phyloP scores from a whole-genome alignment of 768 basidiomycete species.

The Hirschioporus abietinus region DNA sequence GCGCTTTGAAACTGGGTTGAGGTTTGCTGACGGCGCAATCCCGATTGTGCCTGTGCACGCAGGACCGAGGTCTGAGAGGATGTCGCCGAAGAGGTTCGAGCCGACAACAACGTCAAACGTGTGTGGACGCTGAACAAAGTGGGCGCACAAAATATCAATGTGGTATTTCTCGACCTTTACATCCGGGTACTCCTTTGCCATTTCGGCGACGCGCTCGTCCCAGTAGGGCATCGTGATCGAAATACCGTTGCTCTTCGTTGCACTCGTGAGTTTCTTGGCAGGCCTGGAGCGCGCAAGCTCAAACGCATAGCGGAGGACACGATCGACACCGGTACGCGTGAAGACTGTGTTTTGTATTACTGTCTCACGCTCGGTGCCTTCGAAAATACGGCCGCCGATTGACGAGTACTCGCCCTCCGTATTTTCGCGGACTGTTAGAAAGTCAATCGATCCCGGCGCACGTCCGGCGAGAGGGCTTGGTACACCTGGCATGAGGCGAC shows the following conservation, averaged over 20 bases:
- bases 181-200: slow-evolving; percentile 47
- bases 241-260: slow-evolving; percentile 49
- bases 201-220: slow-evolving; percentile 42
- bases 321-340: slow-evolving; percentile 42
- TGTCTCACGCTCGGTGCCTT: slow-evolving; percentile 23
- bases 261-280: slow-evolving; percentile 44
- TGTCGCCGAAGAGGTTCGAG: slow-evolving; percentile 52
- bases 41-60: slow-evolving; percentile 52
- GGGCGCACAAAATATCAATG: slow-evolving; percentile 45
- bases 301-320: slow-evolving; percentile 49
- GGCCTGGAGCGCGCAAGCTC: slow-evolving; percentile 44
- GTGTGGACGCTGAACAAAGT: slow-evolving; percentile 43
- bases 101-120: slow-evolving; percentile 52
- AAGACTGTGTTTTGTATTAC: slow-evolving; percentile 40
- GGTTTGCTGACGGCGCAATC: slow-evolving; percentile 49
- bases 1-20: slow-evolving; percentile 34
- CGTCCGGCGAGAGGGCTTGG: slow-evolving; percentile 41
- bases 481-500: slow-evolving; percentile 43
- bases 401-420: slow-evolving; percentile 53
- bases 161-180: slow-evolving; percentile 43
- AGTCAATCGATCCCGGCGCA: slow-evolving; percentile 39
- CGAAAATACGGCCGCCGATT: slow-evolving; percentile 32
- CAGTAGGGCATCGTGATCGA: slow-evolving; percentile 45
- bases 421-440: slow-evolving; percentile 52
- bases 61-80: slow-evolving; percentile 51